Conservation (phyloP, 2,329 filamentous ascomycete genomes). For the Chrysoporthe cubensis region DNA sequence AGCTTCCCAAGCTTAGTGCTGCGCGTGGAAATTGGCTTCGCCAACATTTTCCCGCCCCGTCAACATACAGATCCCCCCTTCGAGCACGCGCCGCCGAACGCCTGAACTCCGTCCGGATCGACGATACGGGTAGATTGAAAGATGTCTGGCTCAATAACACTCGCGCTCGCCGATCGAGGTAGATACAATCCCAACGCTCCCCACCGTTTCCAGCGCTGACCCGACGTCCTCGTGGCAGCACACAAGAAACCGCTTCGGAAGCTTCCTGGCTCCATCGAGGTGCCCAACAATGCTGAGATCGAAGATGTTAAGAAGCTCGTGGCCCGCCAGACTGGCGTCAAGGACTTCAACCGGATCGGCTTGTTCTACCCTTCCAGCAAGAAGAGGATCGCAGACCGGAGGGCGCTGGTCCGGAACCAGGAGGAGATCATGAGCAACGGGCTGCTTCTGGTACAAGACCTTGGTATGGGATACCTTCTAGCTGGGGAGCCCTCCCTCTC, state of each 20-base stretch:
- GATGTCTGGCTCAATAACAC: conserved; percentile 25
- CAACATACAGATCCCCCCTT: not conserved
- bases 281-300: conserved; percentile 56
- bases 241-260: conserved; percentile 50
- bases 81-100: too few species aligned
- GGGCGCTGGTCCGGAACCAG: conserved; percentile 55
- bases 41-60: not conserved
- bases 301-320: conserved; percentile 63
- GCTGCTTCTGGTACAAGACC: conserved; percentile 85
- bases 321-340: conserved; percentile 54
- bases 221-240: conserved; percentile 32
- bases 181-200: not conserved
- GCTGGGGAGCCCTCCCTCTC: not conserved
- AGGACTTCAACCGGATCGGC: conserved; percentile 65
- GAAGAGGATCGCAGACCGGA: conserved; percentile 67
- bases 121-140: not conserved
- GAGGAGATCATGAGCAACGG: conserved; percentile 51
- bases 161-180: conserved; percentile 26
- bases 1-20: not conserved
- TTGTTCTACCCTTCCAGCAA: conserved; percentile 63
- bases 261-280: conserved; percentile 55
- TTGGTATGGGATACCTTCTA: conserved; percentile 62
- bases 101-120: too few species aligned
- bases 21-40: not conserved
- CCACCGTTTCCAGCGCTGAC: not conserved